Evolutionary conservation across 805 yeast genomes (phyloP).

Genomic region (Metschnikowia chrysomelidarum): DNA sequence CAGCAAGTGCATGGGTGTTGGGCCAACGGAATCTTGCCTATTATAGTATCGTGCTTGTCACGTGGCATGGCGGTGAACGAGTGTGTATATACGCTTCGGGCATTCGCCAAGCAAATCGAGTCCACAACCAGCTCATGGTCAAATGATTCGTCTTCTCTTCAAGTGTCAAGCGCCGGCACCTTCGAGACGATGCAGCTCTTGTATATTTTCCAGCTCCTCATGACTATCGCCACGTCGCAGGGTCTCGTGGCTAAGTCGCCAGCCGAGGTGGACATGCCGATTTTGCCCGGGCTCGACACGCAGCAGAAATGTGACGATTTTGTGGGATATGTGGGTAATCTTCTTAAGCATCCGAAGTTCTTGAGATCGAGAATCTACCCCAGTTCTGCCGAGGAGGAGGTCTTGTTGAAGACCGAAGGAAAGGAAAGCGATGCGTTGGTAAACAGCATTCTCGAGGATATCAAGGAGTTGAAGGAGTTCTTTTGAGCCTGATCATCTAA

Average conservation of each 20-base stretch:
- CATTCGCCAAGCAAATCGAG: constrained; percentile 65
- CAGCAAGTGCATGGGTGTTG: constrained; percentile 73
- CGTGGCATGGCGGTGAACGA: constrained; percentile 67
- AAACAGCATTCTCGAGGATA: constrained; percentile 46
- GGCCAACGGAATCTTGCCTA: constrained; percentile 79
- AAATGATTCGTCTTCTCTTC: constrained; percentile 45
- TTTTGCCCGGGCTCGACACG: constrained; percentile 61
- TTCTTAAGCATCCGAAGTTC: constrained; percentile 84
- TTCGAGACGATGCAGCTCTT: constrained; percentile 57
- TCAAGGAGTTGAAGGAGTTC: constrained; percentile 51
- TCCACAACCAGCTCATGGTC: constrained; percentile 70
- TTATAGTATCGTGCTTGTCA: constrained; percentile 56
- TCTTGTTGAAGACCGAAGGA: constrained; percentile 49
- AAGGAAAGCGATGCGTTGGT: constrained; percentile 32
- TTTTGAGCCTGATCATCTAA: no score
- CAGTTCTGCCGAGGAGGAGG: constrained; percentile 63
- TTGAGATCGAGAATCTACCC: constrained; percentile 67
- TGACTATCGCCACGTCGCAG: constrained; percentile 50
- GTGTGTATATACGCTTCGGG: constrained; percentile 55
- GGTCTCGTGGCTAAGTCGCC: constrained; percentile 28
- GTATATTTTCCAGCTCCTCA: constrained; percentile 58
- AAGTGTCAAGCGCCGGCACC: constrained; percentile 35
- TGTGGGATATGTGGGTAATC: constrained; percentile 59
- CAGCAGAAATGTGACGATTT: constrained; percentile 59
- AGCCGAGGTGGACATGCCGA: constrained; percentile 26